phyloP scores from a whole-genome alignment of 2,329 filamentous ascomycete genomes.

The Colletotrichum brevisporum region DNA sequence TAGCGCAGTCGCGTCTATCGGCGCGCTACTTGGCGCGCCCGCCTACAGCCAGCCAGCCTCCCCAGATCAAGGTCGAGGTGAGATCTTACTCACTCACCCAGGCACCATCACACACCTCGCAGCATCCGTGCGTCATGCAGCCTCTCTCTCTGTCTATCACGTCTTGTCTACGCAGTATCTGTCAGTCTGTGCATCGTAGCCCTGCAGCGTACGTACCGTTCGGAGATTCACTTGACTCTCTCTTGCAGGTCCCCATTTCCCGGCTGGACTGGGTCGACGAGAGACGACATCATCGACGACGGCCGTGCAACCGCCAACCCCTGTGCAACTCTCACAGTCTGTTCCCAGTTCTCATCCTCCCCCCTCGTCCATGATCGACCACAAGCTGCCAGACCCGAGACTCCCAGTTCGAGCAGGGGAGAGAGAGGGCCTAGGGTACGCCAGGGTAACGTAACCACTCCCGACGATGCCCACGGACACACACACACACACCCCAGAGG shows the following conservation, averaged over 20 bases:
- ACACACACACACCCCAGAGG: neutral
- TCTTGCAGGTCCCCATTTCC: neutral
- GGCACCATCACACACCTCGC: neutral
- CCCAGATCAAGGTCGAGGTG: too few relatives aligned
- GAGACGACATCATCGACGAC: neutral
- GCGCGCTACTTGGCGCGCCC: slow-evolving; percentile 24
- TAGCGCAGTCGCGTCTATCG: slow-evolving; percentile 20
- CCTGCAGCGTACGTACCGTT: slow-evolving; percentile 21
- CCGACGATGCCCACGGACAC: neutral
- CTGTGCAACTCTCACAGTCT: slow-evolving; percentile 9
- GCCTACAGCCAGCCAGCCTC: slow-evolving; percentile 1
- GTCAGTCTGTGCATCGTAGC: slow-evolving; percentile 20
- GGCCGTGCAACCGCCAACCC: slow-evolving; percentile 9
- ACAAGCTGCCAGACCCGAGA: slow-evolving; percentile 33
- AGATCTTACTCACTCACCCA: neutral
- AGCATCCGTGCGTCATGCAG: slow-evolving; percentile 15
- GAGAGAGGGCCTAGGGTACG: too few relatives aligned
- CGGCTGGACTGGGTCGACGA: neutral
- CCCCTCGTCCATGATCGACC: slow-evolving; percentile 26
- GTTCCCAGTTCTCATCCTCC: slow-evolving; percentile 5
- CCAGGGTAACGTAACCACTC: neutral
- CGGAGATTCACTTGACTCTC: slow-evolving; percentile 14
- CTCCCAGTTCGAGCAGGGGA: slow-evolving; percentile 1
- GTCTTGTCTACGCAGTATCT: slow-evolving; percentile 14
- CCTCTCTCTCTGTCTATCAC: neutral